These are phyloP conservation scores for Abrus precatorius DNA, from an alignment of 306 rosid genomes.

Conservation along the genomic window DNA sequence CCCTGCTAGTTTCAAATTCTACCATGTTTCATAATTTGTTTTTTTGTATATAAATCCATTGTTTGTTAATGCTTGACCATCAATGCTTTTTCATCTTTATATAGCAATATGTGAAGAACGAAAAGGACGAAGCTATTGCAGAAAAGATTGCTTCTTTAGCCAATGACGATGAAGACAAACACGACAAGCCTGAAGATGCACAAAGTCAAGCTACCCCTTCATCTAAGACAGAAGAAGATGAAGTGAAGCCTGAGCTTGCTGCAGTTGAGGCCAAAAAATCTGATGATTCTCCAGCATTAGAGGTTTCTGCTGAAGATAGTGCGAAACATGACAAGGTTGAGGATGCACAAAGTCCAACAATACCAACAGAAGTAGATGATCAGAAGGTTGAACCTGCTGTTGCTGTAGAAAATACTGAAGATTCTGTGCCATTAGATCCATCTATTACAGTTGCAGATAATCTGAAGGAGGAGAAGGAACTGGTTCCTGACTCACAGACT, in stretches of 20 bases:
- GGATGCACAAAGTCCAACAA: slow-evolving; percentile 33
- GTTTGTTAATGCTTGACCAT: slow-evolving; percentile 15
- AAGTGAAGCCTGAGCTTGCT: slow-evolving; percentile 43
- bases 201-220: slow-evolving; percentile 36
- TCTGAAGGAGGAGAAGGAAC: slow-evolving; percentile 48
- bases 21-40: background rate
- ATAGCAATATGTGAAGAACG: slow-evolving; percentile 62
- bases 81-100: slow-evolving; percentile 23
- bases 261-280: slow-evolving; percentile 45
- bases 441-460: slow-evolving; percentile 29
- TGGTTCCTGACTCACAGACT: slow-evolving; percentile 44
- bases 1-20: background rate
- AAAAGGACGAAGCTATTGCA: slow-evolving; percentile 54
- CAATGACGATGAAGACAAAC: slow-evolving; percentile 54
- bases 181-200: slow-evolving; percentile 48
- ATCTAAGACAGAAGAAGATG: slow-evolving; percentile 45
- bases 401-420: slow-evolving; percentile 44
- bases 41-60: background rate
- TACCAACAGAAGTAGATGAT: slow-evolving; percentile 42
- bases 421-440: slow-evolving; percentile 45
- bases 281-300: slow-evolving; percentile 40
- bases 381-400: slow-evolving; percentile 31
- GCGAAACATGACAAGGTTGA: slow-evolving; percentile 45
- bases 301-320: slow-evolving; percentile 38
- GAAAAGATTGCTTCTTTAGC: slow-evolving; percentile 44